Evolutionary conservation across 176 grass and related monocot species (phyloP).

Genomic region (Secale cereale): DNA sequence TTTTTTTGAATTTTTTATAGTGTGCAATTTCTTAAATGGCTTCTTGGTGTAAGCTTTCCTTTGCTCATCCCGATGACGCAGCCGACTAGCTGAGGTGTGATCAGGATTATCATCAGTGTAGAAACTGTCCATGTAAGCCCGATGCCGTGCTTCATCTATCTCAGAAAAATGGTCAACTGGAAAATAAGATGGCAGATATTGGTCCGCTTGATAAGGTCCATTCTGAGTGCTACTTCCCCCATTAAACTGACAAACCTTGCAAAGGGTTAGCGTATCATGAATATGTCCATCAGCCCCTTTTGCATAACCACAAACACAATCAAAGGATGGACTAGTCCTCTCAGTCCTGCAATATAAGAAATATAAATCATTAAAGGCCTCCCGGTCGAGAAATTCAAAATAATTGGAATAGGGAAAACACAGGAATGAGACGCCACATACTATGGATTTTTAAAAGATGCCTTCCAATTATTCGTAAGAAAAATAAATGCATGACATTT

Average conservation of each 20-base stretch:
- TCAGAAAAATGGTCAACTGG: conserved; percentile 12
- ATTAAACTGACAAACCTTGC: conserved; percentile 15
- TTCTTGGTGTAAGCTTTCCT: conserved; percentile 1
- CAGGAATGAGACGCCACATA: neutral
- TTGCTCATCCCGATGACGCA: conserved; percentile 2
- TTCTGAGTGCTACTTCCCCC: neutral
- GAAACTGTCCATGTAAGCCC: neutral
- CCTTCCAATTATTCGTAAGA: neutral
- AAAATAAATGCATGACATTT: neutral
- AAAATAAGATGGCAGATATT: conserved; percentile 1
- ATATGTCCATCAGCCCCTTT: conserved; percentile 13
- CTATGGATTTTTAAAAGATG: neutral
- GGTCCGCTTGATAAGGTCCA: conserved; percentile 21
- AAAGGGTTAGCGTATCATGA: neutral
- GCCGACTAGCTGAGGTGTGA: conserved; percentile 1
- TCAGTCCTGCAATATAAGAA: conserved; percentile 22
- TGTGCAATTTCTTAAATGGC: neutral
- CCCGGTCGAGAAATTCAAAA: neutral
- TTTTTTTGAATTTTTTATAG: too few species aligned
- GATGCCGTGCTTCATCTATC: conserved; percentile 18
- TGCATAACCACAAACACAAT: neutral
- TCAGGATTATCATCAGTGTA: conserved; percentile 9
- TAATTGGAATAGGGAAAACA: neutral
- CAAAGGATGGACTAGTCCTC: neutral
- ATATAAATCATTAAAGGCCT: conserved; percentile 7